These are phyloP conservation scores for Salix exigua DNA, from an alignment of 345 rosid species.

Conservation along the genomic window DNA sequence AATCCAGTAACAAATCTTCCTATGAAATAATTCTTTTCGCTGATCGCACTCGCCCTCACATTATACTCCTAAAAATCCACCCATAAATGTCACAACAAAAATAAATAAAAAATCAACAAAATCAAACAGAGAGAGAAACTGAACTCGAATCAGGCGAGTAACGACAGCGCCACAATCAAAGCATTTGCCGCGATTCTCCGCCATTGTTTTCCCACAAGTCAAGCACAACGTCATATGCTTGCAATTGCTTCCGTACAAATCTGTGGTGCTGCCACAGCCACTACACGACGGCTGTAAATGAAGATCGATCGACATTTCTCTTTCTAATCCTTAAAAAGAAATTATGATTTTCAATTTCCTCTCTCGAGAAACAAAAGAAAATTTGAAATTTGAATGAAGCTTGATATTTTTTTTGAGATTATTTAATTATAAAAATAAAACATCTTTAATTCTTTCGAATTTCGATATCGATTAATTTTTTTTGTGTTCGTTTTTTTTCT, in stretches of 20 bases:
- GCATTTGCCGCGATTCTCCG: conserved; percentile 68
- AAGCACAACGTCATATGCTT: conserved; percentile 94
- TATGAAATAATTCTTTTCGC: conserved; percentile 80
- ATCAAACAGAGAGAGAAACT: background rate
- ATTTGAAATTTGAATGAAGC: background rate
- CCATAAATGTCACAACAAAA: background rate
- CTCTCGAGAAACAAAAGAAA: background rate
- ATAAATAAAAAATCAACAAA: background rate
- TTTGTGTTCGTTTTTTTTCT: too few relatives aligned
- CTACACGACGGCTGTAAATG: conserved; percentile 67
- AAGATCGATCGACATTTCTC: conserved; percentile 66
- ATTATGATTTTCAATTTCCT: background rate
- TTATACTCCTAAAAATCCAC: conserved; percentile 58
- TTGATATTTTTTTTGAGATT: too few relatives aligned
- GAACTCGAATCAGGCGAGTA: conserved; percentile 81
- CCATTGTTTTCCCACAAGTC: conserved; percentile 87
- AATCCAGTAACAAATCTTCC: conserved; percentile 79
- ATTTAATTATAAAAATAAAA: too few relatives aligned
- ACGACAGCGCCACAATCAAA: conserved; percentile 68
- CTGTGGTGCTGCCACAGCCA: conserved; percentile 64
- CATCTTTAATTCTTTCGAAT: too few relatives aligned
- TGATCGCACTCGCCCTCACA: conserved; percentile 58
- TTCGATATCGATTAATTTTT: too few relatives aligned
- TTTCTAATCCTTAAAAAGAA: background rate
- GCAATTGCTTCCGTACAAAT: conserved; percentile 85